A percentile compares a stretch with the other conserved stretches of the same genome.
phyloP scores from a whole-genome alignment of 83 land plant genomes.

The Thuja plicata region DNA sequence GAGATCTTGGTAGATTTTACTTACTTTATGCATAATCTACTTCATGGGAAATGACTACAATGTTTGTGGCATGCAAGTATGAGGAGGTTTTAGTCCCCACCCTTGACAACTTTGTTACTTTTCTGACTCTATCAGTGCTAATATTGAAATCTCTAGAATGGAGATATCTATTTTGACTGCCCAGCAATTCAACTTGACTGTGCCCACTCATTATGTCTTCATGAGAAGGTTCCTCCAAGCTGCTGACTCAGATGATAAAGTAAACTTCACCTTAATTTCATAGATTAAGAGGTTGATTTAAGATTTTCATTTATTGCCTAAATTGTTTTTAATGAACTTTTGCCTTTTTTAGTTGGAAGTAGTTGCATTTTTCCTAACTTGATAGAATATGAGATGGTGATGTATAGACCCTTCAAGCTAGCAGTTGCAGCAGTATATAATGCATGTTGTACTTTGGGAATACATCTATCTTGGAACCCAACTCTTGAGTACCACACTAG shows the following conservation, averaged over 20 bases:
- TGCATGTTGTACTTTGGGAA: slow-evolving; percentile 63
- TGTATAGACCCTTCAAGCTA: slow-evolving; percentile 68
- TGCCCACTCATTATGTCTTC: slow-evolving; percentile 85
- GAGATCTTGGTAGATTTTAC: no score
- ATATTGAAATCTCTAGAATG: slow-evolving; percentile 74
- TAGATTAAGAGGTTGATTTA: background rate
- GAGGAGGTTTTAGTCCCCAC: slow-evolving; percentile 82
- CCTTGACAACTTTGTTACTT: slow-evolving; percentile 66
- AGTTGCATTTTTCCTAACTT: slow-evolving; percentile 17
- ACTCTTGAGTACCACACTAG: slow-evolving; percentile 63
- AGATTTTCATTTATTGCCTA: background rate
- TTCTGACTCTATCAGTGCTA: slow-evolving; percentile 70
- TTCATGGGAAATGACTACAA: slow-evolving; percentile 38
- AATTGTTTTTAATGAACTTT: background rate
- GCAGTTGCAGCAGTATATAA: slow-evolving; percentile 88
- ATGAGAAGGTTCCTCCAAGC: slow-evolving; percentile 77
- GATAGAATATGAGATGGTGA: slow-evolving; percentile 83
- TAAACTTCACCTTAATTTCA: slow-evolving; percentile 3
- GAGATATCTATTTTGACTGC: slow-evolving; percentile 74
- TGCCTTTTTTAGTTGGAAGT: background rate
- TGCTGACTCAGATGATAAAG: slow-evolving; percentile 55
- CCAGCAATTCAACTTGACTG: slow-evolving; percentile 68
- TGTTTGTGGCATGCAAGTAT: slow-evolving; percentile 91
- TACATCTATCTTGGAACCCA: slow-evolving; percentile 55
- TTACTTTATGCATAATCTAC: no score